Percentiles rank a stretch among this genome's conserved stretches.
phyloP scores from a whole-genome alignment of 495 filamentous ascomycete species.

The Penicillium psychrofluorescens region DNA sequence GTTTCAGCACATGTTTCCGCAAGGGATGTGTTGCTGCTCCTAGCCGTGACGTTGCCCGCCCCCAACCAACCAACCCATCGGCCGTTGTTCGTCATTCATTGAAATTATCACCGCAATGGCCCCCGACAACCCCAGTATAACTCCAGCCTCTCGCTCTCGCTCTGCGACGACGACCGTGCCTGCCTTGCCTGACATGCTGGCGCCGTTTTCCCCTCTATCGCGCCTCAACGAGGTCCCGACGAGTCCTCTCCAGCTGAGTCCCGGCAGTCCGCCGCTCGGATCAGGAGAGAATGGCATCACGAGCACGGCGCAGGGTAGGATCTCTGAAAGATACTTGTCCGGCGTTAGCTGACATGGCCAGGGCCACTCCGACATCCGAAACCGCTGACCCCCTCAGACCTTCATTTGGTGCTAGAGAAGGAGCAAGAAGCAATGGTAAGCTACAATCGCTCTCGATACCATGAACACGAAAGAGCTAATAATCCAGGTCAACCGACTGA shows the following conservation, averaged over 20 bases:
- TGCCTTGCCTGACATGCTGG: conserved; percentile 39
- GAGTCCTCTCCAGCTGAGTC: conserved; percentile 20
- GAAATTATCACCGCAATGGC: conserved; percentile 29
- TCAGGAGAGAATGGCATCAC: conserved; percentile 48
- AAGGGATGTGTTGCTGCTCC: no score
- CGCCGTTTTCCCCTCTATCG: conserved; percentile 32
- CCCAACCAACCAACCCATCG: no score
- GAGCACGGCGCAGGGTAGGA: conserved; percentile 49
- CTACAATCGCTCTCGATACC: not conserved
- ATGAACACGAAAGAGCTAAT: conserved; percentile 5
- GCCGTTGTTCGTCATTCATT: no score
- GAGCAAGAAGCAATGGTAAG: conserved; percentile 90
- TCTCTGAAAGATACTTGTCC: not conserved
- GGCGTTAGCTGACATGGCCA: conserved; percentile 1
- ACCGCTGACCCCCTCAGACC: conserved; percentile 76
- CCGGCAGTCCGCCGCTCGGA: conserved; percentile 19
- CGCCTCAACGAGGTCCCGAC: conserved; percentile 42
- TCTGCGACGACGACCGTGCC: conserved; percentile 16
- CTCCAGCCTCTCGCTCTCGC: no score
- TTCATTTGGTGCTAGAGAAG: conserved; percentile 81
- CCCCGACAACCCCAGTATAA: conserved; percentile 47
- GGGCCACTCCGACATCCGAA: conserved; percentile 73
- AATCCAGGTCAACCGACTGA: conserved; percentile 78
- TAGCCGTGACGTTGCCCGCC: no score
- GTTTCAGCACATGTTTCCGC: no score